Evolutionary conservation across 148 eudicot genomes (phyloP).

Genomic region (Bassia scoparia): DNA sequence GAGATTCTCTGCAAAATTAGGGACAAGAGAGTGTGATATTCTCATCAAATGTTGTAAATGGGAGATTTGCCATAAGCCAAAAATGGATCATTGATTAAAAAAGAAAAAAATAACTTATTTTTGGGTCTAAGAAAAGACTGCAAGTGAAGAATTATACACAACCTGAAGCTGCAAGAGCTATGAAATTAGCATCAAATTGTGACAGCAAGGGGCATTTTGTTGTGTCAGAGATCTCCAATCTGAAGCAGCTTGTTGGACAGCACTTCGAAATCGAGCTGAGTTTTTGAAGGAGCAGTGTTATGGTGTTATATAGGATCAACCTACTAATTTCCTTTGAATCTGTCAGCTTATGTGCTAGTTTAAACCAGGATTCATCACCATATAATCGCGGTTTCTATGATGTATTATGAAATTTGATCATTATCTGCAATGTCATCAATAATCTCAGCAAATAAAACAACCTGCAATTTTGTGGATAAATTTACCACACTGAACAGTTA

Average conservation of each 20-base stretch:
- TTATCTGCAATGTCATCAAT: too few relatives aligned
- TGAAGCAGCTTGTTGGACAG: conserved; percentile 44
- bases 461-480: too few relatives aligned
- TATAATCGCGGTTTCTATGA: neutral
- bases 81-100: conserved; percentile 50
- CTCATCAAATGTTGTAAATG: conserved; percentile 51
- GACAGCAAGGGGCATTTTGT: conserved; percentile 31
- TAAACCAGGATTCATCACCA: neutral
- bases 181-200: conserved; percentile 1
- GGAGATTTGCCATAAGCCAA: conserved; percentile 47
- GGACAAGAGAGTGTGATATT: conserved; percentile 26
- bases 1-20: conserved; percentile 34
- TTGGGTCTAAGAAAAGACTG: conserved; percentile 37
- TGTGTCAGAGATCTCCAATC: conserved; percentile 35
- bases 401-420: too few relatives aligned
- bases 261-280: conserved; percentile 30
- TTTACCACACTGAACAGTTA: too few relatives aligned
- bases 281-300: neutral
- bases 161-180: neutral
- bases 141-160: conserved; percentile 13
- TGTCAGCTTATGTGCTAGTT: neutral
- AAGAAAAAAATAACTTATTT: conserved; percentile 57
- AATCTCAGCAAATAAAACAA: too few relatives aligned
- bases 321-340: neutral
- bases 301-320: too few relatives aligned